phyloP scores from a whole-genome alignment of 371 early-diverging fungal genomes.

The Mucor piriformis region DNA sequence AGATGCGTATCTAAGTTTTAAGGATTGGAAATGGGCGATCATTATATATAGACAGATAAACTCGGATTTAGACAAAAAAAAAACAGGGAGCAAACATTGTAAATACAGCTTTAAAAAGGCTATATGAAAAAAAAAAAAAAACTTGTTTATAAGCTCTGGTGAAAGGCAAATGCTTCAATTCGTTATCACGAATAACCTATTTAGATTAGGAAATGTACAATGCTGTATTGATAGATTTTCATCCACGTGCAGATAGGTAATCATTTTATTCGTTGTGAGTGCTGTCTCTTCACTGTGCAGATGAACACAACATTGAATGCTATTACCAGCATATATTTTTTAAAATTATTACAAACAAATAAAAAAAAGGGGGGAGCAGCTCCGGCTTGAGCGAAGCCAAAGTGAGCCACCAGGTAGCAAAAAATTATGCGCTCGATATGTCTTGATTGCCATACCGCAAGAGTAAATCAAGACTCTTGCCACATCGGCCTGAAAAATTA shows the following conservation, averaged over 20 bases:
- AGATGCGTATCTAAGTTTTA: too few relatives aligned
- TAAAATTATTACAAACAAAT: slow-evolving; percentile 6
- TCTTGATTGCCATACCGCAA: slow-evolving; percentile 64
- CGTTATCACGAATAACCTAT: too few relatives aligned
- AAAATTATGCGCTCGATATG: slow-evolving; percentile 66
- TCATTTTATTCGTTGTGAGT: background rate
- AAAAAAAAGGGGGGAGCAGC: slow-evolving; percentile 32
- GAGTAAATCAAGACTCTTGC: slow-evolving; percentile 42
- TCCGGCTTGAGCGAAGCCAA: slow-evolving; percentile 57
- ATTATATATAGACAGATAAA: too few relatives aligned
- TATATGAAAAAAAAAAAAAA: too few relatives aligned
- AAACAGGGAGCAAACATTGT: too few relatives aligned
- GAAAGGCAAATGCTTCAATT: too few relatives aligned
- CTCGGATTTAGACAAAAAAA: too few relatives aligned
- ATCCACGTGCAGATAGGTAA: background rate
- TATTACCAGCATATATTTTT: too few relatives aligned
- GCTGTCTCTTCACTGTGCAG: background rate
- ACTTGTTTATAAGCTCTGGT: too few relatives aligned
- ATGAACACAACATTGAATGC: background rate
- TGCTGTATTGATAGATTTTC: background rate
- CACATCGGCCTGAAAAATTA: slow-evolving; percentile 27
- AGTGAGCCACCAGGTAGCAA: slow-evolving; percentile 33
- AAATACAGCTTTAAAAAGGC: too few relatives aligned
- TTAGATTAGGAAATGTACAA: background rate
- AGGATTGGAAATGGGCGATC: too few relatives aligned